phyloP scores from a whole-genome alignment of 2,329 filamentous ascomycete genomes.

The Venturia carpophila region DNA sequence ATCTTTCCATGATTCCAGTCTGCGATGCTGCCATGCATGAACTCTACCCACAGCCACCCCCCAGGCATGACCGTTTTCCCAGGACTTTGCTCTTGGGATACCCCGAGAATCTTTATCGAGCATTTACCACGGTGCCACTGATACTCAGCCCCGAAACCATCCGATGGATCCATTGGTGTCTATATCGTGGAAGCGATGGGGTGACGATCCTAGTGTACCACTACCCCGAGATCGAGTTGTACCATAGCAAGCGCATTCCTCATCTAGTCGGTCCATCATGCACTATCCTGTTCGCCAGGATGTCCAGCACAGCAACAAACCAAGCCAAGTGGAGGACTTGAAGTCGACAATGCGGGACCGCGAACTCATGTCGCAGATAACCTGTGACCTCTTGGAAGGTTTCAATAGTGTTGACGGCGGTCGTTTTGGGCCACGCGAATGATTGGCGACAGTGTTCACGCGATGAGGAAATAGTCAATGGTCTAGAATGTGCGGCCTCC shows the following conservation, averaged over 20 bases:
- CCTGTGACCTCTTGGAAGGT: too few relatives aligned
- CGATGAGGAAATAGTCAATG: background rate
- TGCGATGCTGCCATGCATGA: background rate
- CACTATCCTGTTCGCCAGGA: too few relatives aligned
- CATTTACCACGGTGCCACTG: background rate
- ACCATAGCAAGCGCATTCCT: too few relatives aligned
- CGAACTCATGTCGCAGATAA: too few relatives aligned
- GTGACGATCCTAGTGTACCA: background rate
- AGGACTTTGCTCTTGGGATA: background rate
- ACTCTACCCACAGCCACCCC: background rate
- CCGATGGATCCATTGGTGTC: background rate
- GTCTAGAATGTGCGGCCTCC: slow-evolving; percentile 4
- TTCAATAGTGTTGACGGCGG: background rate
- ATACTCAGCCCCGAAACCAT: background rate
- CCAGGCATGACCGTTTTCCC: background rate
- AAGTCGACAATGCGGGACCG: too few relatives aligned
- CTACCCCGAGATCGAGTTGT: too few relatives aligned
- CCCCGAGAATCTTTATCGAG: background rate
- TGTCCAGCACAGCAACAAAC: too few relatives aligned
- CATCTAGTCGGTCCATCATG: too few relatives aligned
- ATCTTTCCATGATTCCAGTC: background rate
- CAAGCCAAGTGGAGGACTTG: too few relatives aligned
- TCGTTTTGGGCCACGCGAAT: background rate
- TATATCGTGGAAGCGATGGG: background rate
- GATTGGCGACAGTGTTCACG: background rate